Evolutionary conservation across 306 rosid species (phyloP), one percentile per base, ranked within the genome.

Genomic region (Neltuma alba): DNA sequence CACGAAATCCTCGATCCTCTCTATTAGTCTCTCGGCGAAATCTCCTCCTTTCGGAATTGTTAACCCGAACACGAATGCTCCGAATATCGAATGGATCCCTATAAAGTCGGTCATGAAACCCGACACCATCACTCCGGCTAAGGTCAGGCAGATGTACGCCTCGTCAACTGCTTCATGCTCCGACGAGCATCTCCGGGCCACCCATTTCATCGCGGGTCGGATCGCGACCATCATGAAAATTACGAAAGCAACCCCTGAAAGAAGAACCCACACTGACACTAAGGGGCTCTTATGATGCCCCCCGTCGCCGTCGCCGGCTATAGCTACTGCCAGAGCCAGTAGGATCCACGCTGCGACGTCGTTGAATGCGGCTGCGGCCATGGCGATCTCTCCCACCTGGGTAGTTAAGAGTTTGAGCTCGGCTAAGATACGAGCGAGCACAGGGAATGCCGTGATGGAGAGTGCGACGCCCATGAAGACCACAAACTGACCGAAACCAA

Each of bases 331-430:
- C 3, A 94, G 81, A 1, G 98, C 97, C 0, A 94, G 86, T 9
- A 94, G 79, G 28, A 94, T 89, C 98, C 98, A 94, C 0, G 98
- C 98, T 0, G 86, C 97, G 14, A 94, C 81, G 85, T 94, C 98
- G 86, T 94, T 94, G 76, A 94, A 82, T 0, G 94, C 98, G 0
- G 97, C 98, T 0, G 97, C 97, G 5, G 98, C 94, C 98, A 94
- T 92, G 21, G 97, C 98, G 6, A 88, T 92, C 77, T 91, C 97
- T 0, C 97, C 98, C 0, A 92, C 47, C 2, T 74, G 37, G 25
- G 98, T 91, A 7, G 98, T 94, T 4, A 94, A 81, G 13, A 94
- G 91, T 31, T 91, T 92, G 50, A 94, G 92, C 88, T 94, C 97
- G 0, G 98, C 98, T 4, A 94, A 81, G 76, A 94, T 94, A 28